These are phyloP conservation scores for Bombardia bombarda DNA, from an alignment of 495 filamentous ascomycete genomes.

Conservation along the genomic window DNA sequence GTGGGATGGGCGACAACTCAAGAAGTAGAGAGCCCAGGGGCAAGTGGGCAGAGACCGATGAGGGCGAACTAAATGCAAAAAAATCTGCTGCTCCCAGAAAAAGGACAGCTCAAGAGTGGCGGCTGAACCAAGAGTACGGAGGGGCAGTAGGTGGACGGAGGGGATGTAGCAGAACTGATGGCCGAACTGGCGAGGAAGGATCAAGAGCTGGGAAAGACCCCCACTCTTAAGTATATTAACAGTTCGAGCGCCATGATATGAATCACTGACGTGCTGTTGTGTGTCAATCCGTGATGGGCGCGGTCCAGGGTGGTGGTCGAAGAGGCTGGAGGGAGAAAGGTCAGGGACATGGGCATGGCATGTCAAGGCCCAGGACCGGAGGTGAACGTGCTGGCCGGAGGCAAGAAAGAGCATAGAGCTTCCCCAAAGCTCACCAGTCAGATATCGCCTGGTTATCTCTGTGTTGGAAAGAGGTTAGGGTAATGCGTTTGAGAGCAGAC, in stretches of 20 bases:
- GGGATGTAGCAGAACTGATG: slow-evolving; percentile 11
- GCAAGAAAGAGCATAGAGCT: slow-evolving; percentile 14
- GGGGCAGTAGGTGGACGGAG: background rate
- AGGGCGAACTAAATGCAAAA: background rate
- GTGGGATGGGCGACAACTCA: slow-evolving; percentile 7
- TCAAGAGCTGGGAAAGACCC: slow-evolving; percentile 14
- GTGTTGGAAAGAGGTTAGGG: slow-evolving; percentile 10
- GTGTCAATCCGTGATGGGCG: slow-evolving; percentile 22
- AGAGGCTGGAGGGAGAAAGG: slow-evolving; percentile 5
- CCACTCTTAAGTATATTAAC: slow-evolving; percentile 23
- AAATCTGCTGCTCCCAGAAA: background rate
- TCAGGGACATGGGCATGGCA: too few species aligned
- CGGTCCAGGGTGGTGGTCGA: slow-evolving; percentile 11
- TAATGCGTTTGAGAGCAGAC: slow-evolving; percentile 11
- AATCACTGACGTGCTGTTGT: slow-evolving; percentile 21
- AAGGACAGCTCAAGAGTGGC: background rate
- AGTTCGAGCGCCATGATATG: slow-evolving; percentile 20
- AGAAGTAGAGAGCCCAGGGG: background rate
- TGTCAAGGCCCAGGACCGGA: slow-evolving; percentile 14
- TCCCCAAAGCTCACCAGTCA: slow-evolving; percentile 21
- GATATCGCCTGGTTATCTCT: slow-evolving; percentile 28
- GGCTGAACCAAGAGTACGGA: background rate
- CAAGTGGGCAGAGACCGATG: background rate
- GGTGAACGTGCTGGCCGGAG: slow-evolving; percentile 13
- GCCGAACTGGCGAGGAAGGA: slow-evolving; percentile 9